Percentiles rank a stretch among this genome's conserved stretches.
phyloP scores from a whole-genome alignment of 2,329 filamentous ascomycete genomes.

The Cordyceps cateniannulata region DNA sequence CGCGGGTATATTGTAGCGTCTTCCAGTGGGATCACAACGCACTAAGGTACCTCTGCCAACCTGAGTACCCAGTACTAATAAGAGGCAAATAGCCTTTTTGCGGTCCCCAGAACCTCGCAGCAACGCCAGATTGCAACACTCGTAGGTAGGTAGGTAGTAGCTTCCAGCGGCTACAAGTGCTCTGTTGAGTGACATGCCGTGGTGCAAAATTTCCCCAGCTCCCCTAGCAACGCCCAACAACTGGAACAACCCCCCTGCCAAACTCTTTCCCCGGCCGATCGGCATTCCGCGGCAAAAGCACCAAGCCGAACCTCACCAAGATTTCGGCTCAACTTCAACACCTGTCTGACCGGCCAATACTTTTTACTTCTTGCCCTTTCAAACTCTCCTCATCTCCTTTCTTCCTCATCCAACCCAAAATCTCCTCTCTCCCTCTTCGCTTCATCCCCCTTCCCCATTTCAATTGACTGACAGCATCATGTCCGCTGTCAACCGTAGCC shows the following conservation, averaged over 20 bases:
- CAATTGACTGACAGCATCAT: constrained; percentile 28
- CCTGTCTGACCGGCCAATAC: neutral
- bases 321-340: constrained; percentile 11
- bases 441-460: neutral
- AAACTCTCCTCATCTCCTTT: neutral
- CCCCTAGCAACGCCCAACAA: neutral
- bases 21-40: too few species aligned
- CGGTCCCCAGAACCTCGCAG: neutral
- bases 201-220: too few species aligned
- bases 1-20: constrained; percentile 3
- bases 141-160: neutral
- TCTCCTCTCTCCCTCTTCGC: neutral
- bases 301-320: constrained; percentile 8
- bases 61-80: too few species aligned
- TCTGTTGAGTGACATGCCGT: too few species aligned
- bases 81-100: constrained; percentile 6
- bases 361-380: neutral
- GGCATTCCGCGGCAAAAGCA: constrained; percentile 12
- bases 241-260: neutral
- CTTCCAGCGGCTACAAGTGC: neutral
- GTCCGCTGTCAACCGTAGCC: constrained; percentile 49
- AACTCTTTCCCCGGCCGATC: constrained; percentile 3
- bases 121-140: neutral
- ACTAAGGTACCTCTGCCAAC: too few species aligned
- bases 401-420: neutral